Evolutionary conservation across 2,329 filamentous ascomycete genomes (phyloP).

Genomic region (Zymoseptoria ardabiliae): DNA sequence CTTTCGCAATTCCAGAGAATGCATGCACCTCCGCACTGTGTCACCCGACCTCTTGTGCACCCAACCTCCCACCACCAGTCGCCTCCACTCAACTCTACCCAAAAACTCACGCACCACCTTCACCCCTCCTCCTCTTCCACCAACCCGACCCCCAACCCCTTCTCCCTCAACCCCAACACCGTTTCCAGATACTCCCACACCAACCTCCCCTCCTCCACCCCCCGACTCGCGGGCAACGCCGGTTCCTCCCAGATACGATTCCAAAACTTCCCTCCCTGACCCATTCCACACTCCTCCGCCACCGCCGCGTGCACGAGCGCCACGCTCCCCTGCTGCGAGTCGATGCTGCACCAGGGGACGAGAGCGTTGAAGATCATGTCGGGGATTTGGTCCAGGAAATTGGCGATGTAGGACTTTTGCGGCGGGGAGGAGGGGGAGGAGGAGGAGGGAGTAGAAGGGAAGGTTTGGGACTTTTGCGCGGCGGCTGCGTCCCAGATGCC

Average conservation of each 20-base stretch:
- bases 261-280: slow-evolving; percentile 20
- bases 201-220: slow-evolving; percentile 12
- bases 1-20: too few species aligned
- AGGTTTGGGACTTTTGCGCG: background rate
- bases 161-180: slow-evolving; percentile 16
- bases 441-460: too few species aligned
- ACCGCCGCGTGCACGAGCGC: slow-evolving; percentile 19
- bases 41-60: too few species aligned
- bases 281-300: slow-evolving; percentile 9
- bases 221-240: slow-evolving; percentile 19
- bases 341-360: slow-evolving; percentile 12
- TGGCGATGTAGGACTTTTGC: background rate
- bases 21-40: too few species aligned
- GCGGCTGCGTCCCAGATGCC: slow-evolving; percentile 15
- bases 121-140: too few species aligned
- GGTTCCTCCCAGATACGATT: slow-evolving; percentile 21
- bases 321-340: slow-evolving; percentile 21
- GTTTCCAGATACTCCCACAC: slow-evolving; percentile 19
- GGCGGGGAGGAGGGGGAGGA: background rate
- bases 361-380: background rate
- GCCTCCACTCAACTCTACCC: too few species aligned
- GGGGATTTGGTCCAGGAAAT: background rate
- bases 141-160: slow-evolving; percentile 8
- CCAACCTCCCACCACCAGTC: too few species aligned
- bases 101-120: too few species aligned